Conservation (phyloP, 2,329 filamentous ascomycete genomes). For the Beauveria sp. region DNA sequence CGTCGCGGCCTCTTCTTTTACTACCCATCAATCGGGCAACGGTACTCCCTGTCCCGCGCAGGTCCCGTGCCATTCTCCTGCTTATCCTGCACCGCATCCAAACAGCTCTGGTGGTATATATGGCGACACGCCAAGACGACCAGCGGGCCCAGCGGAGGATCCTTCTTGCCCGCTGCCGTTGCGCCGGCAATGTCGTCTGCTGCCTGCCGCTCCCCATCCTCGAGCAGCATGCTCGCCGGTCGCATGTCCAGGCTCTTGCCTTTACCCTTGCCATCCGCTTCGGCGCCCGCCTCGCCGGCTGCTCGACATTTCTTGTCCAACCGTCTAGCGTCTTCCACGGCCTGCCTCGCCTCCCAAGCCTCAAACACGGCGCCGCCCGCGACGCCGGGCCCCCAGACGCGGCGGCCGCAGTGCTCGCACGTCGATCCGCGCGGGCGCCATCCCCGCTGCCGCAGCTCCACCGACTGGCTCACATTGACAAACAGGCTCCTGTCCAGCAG, state of each 20-base stretch:
- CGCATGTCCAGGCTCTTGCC: conserved; percentile 36
- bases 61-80: conserved; percentile 39
- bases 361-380: conserved; percentile 65
- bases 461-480: conserved; percentile 67
- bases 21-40: conserved; percentile 51
- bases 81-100: conserved; percentile 56
- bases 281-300: conserved; percentile 16
- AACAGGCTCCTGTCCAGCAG: conserved; percentile 88
- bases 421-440: conserved; percentile 83
- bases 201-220: conserved; percentile 12
- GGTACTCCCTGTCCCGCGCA: conserved; percentile 40
- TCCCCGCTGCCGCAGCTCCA: conserved; percentile 68
- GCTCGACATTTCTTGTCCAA: conserved; percentile 31
- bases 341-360: conserved; percentile 64
- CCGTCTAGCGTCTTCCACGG: conserved; percentile 37
- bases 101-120: conserved; percentile 60
- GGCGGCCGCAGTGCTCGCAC: conserved; percentile 76
- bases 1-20: neutral
- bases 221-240: conserved; percentile 33
- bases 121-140: conserved; percentile 65
- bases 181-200: conserved; percentile 8
- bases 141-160: conserved; percentile 53
- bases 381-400: conserved; percentile 85
- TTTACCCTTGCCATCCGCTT: conserved; percentile 28
- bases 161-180: conserved; percentile 19